A percentile compares a stretch with the other conserved stretches of the same genome.
phyloP scores from a whole-genome alignment of 305 asterid species.

The Solanum hybrid region DNA sequence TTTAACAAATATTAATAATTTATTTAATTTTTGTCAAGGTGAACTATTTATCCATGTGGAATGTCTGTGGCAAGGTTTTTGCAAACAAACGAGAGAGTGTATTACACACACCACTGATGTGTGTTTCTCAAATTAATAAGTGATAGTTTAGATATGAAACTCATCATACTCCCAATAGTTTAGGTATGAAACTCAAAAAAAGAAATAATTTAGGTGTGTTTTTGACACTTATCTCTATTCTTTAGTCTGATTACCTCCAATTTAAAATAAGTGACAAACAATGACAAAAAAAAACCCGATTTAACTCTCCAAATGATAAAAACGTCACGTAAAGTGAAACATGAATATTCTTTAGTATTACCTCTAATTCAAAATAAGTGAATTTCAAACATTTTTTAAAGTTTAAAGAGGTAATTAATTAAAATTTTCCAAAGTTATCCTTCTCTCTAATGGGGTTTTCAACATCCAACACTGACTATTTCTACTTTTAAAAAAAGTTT shows the following conservation, averaged over 20 bases:
- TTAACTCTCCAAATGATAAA: background rate
- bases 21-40: no score
- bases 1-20: no score
- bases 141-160: background rate
- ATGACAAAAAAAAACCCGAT: fast-evolving
- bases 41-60: no score
- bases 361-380: background rate
- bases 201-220: no score
- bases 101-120: no score
- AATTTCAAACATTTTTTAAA: background rate
- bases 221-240: no score
- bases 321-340: background rate
- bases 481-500: background rate
- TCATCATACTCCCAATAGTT: no score
- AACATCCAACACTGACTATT: background rate
- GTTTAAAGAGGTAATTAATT: background rate
- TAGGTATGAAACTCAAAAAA: background rate
- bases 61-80: no score
- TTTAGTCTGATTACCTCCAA: no score
- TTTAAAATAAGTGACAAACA: no score
- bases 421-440: background rate
- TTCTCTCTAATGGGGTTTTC: background rate
- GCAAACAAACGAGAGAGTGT: no score
- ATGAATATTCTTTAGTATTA: background rate
- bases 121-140: background rate